Percentiles rank a stretch among this genome's conserved stretches.
Conservation (phyloP, 2,329 filamentous ascomycete genomes). For the Fonsecaea nubica region DNA sequence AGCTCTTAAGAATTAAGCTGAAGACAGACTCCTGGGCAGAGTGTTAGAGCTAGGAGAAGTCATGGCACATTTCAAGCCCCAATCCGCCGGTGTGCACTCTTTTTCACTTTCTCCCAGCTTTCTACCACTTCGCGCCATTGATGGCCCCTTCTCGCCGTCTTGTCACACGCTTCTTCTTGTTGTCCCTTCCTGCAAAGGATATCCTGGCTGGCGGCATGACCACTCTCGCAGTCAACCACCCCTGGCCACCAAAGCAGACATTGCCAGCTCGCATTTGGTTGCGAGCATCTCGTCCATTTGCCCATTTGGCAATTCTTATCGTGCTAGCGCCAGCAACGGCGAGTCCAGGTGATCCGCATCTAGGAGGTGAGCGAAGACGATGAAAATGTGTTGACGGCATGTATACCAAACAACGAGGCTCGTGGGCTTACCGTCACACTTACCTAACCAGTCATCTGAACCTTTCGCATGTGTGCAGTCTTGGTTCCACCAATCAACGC, state of each 20-base stretch:
- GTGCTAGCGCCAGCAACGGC: conserved; percentile 12
- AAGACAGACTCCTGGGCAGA: not conserved
- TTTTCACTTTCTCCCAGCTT: not conserved
- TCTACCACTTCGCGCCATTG: not conserved
- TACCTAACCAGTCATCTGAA: conserved; percentile 10
- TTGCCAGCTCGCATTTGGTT: not conserved
- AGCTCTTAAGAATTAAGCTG: conserved; percentile 9
- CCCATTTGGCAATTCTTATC: not conserved
- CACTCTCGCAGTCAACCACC: not conserved
- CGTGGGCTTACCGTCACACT: conserved; percentile 17
- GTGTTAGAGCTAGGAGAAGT: not conserved
- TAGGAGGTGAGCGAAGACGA: not conserved
- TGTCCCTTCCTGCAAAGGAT: not conserved
- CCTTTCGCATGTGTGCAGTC: conserved; percentile 13
- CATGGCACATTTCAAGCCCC: conserved; percentile 2
- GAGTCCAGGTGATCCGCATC: conserved; percentile 18
- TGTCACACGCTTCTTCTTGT: not conserved
- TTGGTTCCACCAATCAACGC: conserved; percentile 16
- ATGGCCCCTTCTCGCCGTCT: conserved; percentile 5
- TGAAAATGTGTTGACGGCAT: not conserved
- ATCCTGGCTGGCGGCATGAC: conserved; percentile 10
- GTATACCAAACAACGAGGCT: conserved; percentile 26
- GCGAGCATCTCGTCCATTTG: not conserved
- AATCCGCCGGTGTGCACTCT: not conserved
- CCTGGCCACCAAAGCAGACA: not conserved